These are phyloP conservation scores for Fraxinus greggii DNA, from an alignment of 305 asterid genomes.

Conservation along the genomic window DNA sequence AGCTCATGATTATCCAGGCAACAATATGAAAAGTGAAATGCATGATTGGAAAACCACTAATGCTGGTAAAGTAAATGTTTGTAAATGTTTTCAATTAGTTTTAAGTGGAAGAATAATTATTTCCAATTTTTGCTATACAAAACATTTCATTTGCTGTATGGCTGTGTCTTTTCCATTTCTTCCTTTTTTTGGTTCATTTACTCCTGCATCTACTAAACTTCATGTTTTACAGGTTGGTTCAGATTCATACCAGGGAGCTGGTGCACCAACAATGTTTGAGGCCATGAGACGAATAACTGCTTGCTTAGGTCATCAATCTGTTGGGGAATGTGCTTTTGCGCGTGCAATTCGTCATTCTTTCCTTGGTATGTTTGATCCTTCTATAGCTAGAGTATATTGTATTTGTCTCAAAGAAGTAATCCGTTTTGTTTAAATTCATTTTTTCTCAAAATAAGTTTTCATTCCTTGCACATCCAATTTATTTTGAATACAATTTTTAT, in stretches of 20 bases:
- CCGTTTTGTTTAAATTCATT: constrained; percentile 5
- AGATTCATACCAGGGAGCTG: constrained; percentile 96
- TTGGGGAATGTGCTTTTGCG: constrained; percentile 67
- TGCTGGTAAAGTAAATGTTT: neutral
- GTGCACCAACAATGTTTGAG: constrained; percentile 98
- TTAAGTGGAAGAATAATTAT: constrained; percentile 4
- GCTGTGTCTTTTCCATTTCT: neutral
- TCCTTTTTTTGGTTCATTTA: neutral
- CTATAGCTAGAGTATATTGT: constrained; percentile 14
- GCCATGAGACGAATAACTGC: constrained; percentile 80
- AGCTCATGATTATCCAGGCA: constrained; percentile 6
- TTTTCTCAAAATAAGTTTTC: constrained; percentile 14
- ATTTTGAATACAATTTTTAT: neutral
- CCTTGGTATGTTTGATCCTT: constrained; percentile 57
- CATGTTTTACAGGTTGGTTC: constrained; percentile 75
- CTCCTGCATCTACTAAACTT: neutral
- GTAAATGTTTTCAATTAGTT: neutral
- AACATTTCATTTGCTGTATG: constrained; percentile 15
- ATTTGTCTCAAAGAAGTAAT: constrained; percentile 12
- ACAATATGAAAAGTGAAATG: constrained; percentile 12
- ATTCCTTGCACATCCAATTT: neutral
- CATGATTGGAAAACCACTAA: neutral
- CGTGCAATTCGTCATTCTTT: constrained; percentile 79
- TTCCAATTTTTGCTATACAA: constrained; percentile 5
- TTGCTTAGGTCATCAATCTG: constrained; percentile 57